These are phyloP conservation scores for Epipyxis sp. DNA, from an alignment of 108 stramenopile genomes.

Conservation along the genomic window DNA sequence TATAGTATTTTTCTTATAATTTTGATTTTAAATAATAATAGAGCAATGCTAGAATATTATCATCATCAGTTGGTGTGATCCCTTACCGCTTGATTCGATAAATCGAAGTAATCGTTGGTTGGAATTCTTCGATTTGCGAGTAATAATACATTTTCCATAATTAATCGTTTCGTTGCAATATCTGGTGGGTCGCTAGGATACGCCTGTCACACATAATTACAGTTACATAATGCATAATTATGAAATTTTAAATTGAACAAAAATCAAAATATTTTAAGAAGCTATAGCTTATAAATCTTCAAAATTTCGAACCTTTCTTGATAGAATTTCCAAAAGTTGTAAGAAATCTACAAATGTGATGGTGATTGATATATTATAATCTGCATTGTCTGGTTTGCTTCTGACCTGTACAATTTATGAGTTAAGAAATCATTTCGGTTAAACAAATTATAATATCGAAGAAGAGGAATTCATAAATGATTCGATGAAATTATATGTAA, in stretches of 20 bases:
- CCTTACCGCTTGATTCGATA: not conserved
- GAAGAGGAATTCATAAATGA: too few species aligned
- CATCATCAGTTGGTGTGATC: not conserved
- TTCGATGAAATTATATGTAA: too few species aligned
- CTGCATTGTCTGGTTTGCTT: conserved; percentile 11
- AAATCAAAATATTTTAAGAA: too few species aligned
- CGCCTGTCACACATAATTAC: too few species aligned
- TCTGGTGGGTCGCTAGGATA: conserved; percentile 9
- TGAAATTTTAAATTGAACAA: too few species aligned
- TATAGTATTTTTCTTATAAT: too few species aligned
- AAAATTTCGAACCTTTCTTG: conserved; percentile 7
- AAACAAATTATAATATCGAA: too few species aligned
- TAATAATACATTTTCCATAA: conserved; percentile 24
- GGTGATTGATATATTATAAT: not conserved
- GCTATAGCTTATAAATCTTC: not conserved
- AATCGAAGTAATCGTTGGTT: not conserved
- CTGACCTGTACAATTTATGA: too few species aligned
- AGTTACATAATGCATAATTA: too few species aligned
- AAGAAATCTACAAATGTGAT: conserved; percentile 25
- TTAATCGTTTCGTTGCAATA: conserved; percentile 3
- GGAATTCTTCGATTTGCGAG: conserved; percentile 5
- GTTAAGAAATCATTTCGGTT: too few species aligned
- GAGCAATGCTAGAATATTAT: too few species aligned
- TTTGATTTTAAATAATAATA: too few species aligned
- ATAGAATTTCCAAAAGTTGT: not conserved